Conservation (phyloP, 768 basidiomycete species). For the Suillus plorans region DNA sequence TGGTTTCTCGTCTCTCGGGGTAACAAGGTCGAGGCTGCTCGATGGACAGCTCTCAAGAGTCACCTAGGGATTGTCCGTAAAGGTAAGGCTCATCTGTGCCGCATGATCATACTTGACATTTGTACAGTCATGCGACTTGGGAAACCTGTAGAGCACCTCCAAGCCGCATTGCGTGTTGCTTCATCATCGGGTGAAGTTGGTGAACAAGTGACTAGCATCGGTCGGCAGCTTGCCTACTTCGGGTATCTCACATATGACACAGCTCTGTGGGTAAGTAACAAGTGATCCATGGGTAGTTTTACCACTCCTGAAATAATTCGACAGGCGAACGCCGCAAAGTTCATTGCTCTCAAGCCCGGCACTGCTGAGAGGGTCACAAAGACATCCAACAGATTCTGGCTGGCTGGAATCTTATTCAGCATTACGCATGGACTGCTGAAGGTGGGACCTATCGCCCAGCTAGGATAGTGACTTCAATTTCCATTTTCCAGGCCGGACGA, state of each 20-base stretch:
- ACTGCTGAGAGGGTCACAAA: slow-evolving; percentile 60
- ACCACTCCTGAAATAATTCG: background rate
- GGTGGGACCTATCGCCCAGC: slow-evolving; percentile 35
- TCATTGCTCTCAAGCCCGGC: slow-evolving; percentile 59
- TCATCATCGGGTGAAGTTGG: slow-evolving; percentile 51
- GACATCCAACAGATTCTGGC: slow-evolving; percentile 82
- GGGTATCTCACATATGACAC: slow-evolving; percentile 83
- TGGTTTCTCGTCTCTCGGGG: slow-evolving; percentile 77
- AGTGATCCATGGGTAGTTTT: background rate
- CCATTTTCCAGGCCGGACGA: slow-evolving; percentile 48
- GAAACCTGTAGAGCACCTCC: slow-evolving; percentile 92
- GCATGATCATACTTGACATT: slow-evolving; percentile 9
- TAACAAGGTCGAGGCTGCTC: slow-evolving; percentile 64
- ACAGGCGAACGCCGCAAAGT: slow-evolving; percentile 67
- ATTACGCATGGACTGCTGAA: slow-evolving; percentile 69
- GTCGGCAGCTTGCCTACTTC: slow-evolving; percentile 85
- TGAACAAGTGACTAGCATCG: slow-evolving; percentile 79
- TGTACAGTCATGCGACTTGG: slow-evolving; percentile 83
- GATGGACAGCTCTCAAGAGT: slow-evolving; percentile 83
- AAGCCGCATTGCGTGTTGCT: slow-evolving; percentile 78
- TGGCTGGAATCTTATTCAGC: slow-evolving; percentile 82
- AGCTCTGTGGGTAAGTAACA: slow-evolving; percentile 73
- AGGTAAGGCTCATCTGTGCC: slow-evolving; percentile 42
- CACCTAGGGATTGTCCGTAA: slow-evolving; percentile 86
- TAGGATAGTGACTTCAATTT: background rate